These are phyloP conservation scores for Patellaria atrata DNA, from an alignment of 495 filamentous ascomycete species.

Conservation along the genomic window DNA sequence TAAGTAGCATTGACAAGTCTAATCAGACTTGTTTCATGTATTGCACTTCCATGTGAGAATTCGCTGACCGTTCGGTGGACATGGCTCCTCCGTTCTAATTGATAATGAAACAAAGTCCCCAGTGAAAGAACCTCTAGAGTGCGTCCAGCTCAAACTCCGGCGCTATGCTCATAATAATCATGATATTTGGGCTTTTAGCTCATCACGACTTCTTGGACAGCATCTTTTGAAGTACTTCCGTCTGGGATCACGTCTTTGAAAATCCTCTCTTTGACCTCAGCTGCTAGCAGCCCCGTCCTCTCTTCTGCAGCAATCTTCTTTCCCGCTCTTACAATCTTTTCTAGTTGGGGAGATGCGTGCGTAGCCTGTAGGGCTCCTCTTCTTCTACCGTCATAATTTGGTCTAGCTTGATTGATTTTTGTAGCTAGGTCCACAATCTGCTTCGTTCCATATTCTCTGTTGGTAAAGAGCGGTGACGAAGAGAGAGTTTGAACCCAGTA, in stretches of 20 bases:
- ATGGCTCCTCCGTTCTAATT: too few species aligned
- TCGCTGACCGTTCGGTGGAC: too few species aligned
- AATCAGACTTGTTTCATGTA: too few species aligned
- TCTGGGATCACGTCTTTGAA: conserved; percentile 44
- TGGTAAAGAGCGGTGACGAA: conserved; percentile 83
- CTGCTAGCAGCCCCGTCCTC: conserved; percentile 65
- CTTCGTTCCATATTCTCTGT: conserved; percentile 82
- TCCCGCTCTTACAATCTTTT: conserved; percentile 65
- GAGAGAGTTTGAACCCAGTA: conserved; percentile 99
- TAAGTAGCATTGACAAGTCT: too few species aligned
- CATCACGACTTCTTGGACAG: conserved; percentile 11
- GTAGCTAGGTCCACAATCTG: conserved; percentile 79
- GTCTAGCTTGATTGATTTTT: conserved; percentile 55
- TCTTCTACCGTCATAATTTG: conserved; percentile 25
- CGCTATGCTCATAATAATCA: too few species aligned
- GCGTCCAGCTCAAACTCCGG: too few species aligned
- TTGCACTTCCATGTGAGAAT: too few species aligned
- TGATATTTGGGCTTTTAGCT: not conserved
- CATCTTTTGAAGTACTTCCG: conserved; percentile 9
- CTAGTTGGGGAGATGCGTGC: too few species aligned
- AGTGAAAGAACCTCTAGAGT: too few species aligned
- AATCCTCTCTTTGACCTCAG: conserved; percentile 69
- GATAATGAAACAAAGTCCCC: too few species aligned
- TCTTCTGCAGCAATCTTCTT: conserved; percentile 79
- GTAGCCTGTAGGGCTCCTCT: too few species aligned